phyloP scores from a whole-genome alignment of 2,329 filamentous ascomycete species.

The Scytalidium lignicola region DNA sequence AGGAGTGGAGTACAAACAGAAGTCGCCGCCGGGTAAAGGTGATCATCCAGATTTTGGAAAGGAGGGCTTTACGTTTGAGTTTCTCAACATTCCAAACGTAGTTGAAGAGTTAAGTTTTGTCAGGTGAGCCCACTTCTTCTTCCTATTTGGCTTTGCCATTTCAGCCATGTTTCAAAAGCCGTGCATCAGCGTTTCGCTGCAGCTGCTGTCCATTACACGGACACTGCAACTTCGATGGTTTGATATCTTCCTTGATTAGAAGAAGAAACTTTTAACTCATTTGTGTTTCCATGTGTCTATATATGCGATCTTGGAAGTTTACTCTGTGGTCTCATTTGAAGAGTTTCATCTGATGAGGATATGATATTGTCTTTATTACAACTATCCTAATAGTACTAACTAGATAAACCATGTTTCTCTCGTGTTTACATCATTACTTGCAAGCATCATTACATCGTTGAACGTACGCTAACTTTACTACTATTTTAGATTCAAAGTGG shows the following conservation, averaged over 20 bases:
- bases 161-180: neutral
- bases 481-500: conserved; percentile 62
- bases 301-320: too few species aligned
- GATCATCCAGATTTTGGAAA: conserved; percentile 59
- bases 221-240: neutral
- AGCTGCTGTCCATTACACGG: neutral
- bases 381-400: neutral
- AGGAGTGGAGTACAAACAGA: conserved; percentile 50
- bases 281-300: too few species aligned
- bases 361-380: neutral
- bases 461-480: neutral
- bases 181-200: neutral
- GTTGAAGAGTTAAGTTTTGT: conserved; percentile 69
- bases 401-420: neutral
- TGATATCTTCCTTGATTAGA: neutral
- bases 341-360: neutral
- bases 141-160: neutral
- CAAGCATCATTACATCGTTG: neutral
- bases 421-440: neutral
- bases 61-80: conserved; percentile 49
- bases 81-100: conserved; percentile 51
- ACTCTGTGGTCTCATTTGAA: neutral
- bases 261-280: neutral
- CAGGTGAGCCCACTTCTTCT: conserved; percentile 47
- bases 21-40: conserved; percentile 50